phyloP scores from a whole-genome alignment of 306 rosid genomes.

The Medicago ruthenica region DNA sequence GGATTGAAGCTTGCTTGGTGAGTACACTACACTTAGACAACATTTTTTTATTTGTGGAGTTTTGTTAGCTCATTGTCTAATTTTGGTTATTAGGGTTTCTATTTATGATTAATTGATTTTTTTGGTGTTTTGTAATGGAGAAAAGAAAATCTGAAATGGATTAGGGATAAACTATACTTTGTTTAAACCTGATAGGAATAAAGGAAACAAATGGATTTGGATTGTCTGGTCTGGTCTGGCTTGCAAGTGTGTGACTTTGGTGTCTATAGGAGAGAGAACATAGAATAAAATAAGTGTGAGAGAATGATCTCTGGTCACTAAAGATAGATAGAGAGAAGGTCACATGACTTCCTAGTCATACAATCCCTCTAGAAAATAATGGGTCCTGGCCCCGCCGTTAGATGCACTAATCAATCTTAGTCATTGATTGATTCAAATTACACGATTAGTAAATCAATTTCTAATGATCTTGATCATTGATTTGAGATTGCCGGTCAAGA shows the following conservation, averaged over 20 bases:
- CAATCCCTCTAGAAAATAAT: background rate
- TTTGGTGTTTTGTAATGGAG: background rate
- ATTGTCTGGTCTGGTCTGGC: background rate
- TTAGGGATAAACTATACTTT: background rate
- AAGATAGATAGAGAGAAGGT: background rate
- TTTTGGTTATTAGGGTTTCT: background rate
- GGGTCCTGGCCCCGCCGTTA: background rate
- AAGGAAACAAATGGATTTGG: slow-evolving; percentile 1
- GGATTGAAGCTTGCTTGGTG: slow-evolving; percentile 43
- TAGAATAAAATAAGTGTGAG: background rate
- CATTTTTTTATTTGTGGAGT: background rate
- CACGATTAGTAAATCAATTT: too few relatives aligned
- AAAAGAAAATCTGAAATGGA: background rate
- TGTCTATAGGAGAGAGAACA: background rate
- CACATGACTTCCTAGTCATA: background rate
- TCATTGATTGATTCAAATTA: too few relatives aligned
- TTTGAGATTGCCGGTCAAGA: too few relatives aligned
- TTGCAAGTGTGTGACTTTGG: background rate
- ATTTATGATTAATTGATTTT: background rate
- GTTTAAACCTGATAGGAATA: background rate
- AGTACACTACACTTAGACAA: slow-evolving; percentile 1
- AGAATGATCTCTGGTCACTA: background rate
- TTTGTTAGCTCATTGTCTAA: background rate
- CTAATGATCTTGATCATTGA: too few relatives aligned
- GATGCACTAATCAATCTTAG: background rate